A percentile compares a stretch with the other conserved stretches of the same genome.
These are phyloP conservation scores for Cymodocea nodosa DNA, from an alignment of 116 monocot species.

Conservation along the genomic window DNA sequence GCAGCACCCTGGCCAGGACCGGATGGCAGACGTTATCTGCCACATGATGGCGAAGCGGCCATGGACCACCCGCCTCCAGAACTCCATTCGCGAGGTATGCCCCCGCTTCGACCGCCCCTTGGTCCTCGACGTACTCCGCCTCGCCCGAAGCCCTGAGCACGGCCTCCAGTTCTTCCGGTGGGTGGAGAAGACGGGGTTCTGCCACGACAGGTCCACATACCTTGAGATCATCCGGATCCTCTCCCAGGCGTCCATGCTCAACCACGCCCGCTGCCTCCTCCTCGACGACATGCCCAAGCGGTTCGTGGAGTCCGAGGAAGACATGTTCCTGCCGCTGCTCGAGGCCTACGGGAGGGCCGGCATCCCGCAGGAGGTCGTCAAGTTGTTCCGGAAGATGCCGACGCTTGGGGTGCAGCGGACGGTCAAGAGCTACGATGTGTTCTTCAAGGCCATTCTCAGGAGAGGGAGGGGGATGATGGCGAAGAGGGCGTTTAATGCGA, in stretches of 20 bases:
- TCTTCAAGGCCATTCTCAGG: conserved; percentile 80
- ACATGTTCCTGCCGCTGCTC: conserved; percentile 44
- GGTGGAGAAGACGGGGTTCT: conserved; percentile 86
- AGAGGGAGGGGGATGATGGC: conserved; percentile 75
- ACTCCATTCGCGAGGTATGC: no score
- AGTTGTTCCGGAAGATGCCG: conserved; percentile 61
- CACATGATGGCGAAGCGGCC: no score
- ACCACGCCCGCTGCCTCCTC: conserved; percentile 88
- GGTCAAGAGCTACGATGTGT: conserved; percentile 47
- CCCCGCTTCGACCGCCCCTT: conserved; percentile 6
- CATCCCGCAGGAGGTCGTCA: conserved; percentile 85
- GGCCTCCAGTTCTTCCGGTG: conserved; percentile 87
- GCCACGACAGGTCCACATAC: conserved; percentile 47
- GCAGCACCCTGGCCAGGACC: background rate
- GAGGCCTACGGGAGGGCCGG: conserved; percentile 54
- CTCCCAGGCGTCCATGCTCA: conserved; percentile 61
- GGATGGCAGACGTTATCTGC: no score
- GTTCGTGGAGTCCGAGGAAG: conserved; percentile 28
- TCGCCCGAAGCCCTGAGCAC: conserved; percentile 26
- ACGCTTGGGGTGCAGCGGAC: conserved; percentile 56
- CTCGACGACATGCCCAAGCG: conserved; percentile 86
- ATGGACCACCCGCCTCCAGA: no score
- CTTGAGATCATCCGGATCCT: conserved; percentile 41
- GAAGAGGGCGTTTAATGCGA: conserved; percentile 60
- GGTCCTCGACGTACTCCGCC: conserved; percentile 49